phyloP scores from a whole-genome alignment of 208 protist genomes.

The Phytomonas serpens region DNA sequence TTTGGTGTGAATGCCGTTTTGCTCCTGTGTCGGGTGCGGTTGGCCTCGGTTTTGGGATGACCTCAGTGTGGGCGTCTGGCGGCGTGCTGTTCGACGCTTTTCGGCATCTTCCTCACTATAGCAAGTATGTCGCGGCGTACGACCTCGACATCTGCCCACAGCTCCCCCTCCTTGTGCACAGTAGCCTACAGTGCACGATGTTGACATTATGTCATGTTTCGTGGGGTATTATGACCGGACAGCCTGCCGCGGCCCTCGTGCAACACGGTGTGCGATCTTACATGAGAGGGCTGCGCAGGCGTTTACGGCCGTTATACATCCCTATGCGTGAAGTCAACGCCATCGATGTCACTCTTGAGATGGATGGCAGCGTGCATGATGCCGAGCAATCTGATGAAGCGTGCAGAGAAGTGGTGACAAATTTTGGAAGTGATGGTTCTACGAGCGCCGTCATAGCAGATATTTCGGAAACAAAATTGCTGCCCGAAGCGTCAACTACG shows the following conservation, averaged over 20 bases:
- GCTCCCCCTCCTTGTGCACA: slow-evolving; percentile 41
- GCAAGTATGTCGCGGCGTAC: slow-evolving; percentile 2
- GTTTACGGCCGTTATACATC: background rate
- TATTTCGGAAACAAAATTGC: background rate
- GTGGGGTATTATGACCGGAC: slow-evolving; percentile 56
- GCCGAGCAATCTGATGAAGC: background rate
- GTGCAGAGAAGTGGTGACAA: background rate
- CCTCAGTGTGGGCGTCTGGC: slow-evolving; percentile 26
- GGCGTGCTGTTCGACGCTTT: slow-evolving; percentile 34
- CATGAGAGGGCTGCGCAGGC: background rate
- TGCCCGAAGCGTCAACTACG: background rate
- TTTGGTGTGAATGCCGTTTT: slow-evolving; percentile 31
- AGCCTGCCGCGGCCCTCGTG: slow-evolving; percentile 26
- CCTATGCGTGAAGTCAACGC: background rate
- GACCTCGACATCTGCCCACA: slow-evolving; percentile 24
- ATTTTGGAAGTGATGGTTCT: background rate
- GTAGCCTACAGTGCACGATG: slow-evolving; percentile 36
- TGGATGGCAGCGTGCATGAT: background rate
- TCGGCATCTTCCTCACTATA: slow-evolving; percentile 6
- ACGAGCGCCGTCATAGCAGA: background rate
- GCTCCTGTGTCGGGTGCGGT: slow-evolving; percentile 32
- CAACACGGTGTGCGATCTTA: background rate
- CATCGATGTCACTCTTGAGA: background rate
- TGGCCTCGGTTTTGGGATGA: slow-evolving; percentile 38
- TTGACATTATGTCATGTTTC: slow-evolving; percentile 38